Percentiles rank a stretch among this genome's conserved stretches.
Evolutionary conservation across 176 grass and related monocot species (phyloP).

Genomic region (Oryza longistaminata): DNA sequence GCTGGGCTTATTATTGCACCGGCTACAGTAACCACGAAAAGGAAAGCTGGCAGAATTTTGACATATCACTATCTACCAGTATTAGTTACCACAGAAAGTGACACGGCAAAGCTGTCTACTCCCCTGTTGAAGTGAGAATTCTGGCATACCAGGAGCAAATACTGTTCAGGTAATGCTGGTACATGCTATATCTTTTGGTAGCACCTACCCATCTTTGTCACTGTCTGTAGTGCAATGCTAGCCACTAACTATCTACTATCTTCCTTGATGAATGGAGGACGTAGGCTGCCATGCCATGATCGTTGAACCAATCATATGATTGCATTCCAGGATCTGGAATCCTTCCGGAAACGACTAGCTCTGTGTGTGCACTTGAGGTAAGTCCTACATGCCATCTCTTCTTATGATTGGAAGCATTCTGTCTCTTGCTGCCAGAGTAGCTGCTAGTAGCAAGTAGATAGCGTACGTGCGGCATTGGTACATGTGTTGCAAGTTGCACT

Average conservation of each 20-base stretch:
- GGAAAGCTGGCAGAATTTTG: not conserved
- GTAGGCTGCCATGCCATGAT: conserved; percentile 1
- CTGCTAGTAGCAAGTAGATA: not conserved
- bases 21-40: not conserved
- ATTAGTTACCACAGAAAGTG: not conserved
- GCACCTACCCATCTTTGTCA: not conserved
- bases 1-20: not conserved
- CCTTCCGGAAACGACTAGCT: conserved; percentile 32
- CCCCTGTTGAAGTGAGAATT: not conserved
- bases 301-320: conserved; percentile 32
- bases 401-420: not conserved
- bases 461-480: conserved; percentile 26
- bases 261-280: not conserved
- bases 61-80: conserved; percentile 8
- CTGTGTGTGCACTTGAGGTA: not conserved
- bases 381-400: not conserved
- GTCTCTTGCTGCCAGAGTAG: not conserved
- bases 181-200: not conserved
- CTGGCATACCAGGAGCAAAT: conserved; percentile 7
- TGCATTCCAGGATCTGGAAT: conserved; percentile 18
- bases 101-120: conserved; percentile 8
- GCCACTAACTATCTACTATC: not conserved
- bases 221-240: conserved; percentile 5
- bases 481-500: conserved; percentile 43
- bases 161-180: conserved; percentile 9